These are phyloP conservation scores for Martiniozyma asiatica DNA, from an alignment of 1,139 yeast species.

Conservation along the genomic window DNA sequence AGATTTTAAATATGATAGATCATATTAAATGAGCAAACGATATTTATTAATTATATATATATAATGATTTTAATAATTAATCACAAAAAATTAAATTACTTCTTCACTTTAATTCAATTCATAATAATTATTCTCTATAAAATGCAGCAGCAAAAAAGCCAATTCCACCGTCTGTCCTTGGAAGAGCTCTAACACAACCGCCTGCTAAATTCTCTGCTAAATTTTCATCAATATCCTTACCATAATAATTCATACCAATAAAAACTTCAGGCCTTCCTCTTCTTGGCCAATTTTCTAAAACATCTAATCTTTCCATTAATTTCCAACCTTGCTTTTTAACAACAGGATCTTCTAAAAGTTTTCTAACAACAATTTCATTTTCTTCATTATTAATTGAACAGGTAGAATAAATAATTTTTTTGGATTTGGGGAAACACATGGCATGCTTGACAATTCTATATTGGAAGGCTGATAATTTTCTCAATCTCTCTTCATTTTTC, in stretches of 20 bases:
- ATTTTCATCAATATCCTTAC: no score
- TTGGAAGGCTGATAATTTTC: conserved; percentile 75
- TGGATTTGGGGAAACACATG: conserved; percentile 62
- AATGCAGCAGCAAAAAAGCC: conserved; percentile 93
- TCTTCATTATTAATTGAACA: conserved; percentile 92
- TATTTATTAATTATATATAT: conserved; percentile 1
- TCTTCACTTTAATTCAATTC: no score
- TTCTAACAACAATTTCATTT: conserved; percentile 82
- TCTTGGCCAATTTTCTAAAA: conserved; percentile 73
- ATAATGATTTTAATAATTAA: neutral
- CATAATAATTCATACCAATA: conserved; percentile 26
- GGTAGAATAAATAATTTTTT: conserved; percentile 82
- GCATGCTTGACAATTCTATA: conserved; percentile 83
- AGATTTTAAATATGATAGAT: conserved; percentile 27
- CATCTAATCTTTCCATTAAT: conserved; percentile 49
- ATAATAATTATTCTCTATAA: conserved; percentile 24
- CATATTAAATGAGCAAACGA: no score
- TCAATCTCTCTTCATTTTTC: conserved; percentile 40
- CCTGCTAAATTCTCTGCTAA: conserved; percentile 57
- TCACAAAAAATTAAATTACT: no score
- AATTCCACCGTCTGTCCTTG: conserved; percentile 82
- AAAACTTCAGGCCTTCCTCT: conserved; percentile 71
- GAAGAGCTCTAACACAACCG: conserved; percentile 76
- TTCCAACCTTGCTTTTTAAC: conserved; percentile 63
- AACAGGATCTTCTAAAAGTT: conserved; percentile 51